Evolutionary conservation across 257 asterid species (phyloP).

Genomic region (Thymus quinquecostatus): DNA sequence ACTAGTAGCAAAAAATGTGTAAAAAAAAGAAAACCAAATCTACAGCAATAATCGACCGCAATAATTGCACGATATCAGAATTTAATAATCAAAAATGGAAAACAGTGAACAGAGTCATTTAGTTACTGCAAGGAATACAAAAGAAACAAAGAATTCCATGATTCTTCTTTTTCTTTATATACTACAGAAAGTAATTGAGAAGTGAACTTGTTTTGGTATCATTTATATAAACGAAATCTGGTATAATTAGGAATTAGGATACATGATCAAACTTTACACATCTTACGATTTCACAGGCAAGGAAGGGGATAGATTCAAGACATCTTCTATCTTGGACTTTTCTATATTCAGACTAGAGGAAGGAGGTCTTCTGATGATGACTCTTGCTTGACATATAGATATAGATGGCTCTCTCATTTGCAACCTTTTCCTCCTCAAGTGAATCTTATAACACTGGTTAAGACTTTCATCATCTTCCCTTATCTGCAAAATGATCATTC

Average conservation of each 20-base stretch:
- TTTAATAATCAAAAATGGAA: too few species aligned
- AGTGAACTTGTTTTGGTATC: conserved; percentile 1
- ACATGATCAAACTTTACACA: conserved; percentile 4
- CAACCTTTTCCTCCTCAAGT: conserved; percentile 42
- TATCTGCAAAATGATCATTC: conserved; percentile 19
- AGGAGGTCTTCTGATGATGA: conserved; percentile 30
- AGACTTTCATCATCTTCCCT: conserved; percentile 33
- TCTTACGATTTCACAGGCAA: not conserved
- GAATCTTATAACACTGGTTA: conserved; percentile 28
- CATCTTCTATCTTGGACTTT: not conserved
- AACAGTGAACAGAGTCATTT: not conserved
- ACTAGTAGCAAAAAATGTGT: too few species aligned
- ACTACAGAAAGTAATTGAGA: not conserved
- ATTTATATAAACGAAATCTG: conserved; percentile 6
- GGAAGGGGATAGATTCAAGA: too few species aligned
- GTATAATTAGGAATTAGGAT: conserved; percentile 1
- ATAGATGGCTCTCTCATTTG: conserved; percentile 38
- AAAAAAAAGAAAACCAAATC: too few species aligned
- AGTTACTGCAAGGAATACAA: not conserved
- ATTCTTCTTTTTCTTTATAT: not conserved
- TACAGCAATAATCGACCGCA: too few species aligned
- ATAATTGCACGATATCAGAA: too few species aligned
- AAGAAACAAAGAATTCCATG: too few species aligned
- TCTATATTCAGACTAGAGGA: conserved; percentile 40
- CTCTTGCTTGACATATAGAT: conserved; percentile 40